Percentiles rank a stretch among this genome's conserved stretches.
These are phyloP conservation scores for Chlorociboria aeruginascens DNA, from an alignment of 495 filamentous ascomycete genomes.

Conservation along the genomic window DNA sequence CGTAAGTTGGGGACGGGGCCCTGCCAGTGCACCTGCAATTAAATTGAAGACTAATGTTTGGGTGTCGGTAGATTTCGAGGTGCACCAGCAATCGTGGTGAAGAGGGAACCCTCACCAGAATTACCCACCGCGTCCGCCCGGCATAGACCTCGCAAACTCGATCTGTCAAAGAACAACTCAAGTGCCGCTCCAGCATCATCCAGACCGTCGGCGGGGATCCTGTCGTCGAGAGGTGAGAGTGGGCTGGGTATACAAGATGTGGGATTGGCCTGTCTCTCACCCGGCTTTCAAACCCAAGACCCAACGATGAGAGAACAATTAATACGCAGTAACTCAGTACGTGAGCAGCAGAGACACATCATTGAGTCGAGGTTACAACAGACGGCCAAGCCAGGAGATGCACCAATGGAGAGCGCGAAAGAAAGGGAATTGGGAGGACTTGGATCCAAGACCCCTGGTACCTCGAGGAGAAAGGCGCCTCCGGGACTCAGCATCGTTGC, in stretches of 20 bases:
- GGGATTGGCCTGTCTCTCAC: constrained; percentile 86
- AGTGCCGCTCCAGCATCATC: constrained; percentile 36
- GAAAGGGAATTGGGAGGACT: constrained; percentile 42
- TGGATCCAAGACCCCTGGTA: constrained; percentile 53
- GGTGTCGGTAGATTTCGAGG: constrained; percentile 33
- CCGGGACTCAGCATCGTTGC: constrained; percentile 92
- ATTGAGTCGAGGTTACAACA: constrained; percentile 88
- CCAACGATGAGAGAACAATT: constrained; percentile 93
- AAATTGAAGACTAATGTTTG: constrained; percentile 8
- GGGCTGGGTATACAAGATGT: constrained; percentile 81
- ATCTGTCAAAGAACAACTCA: constrained; percentile 67
- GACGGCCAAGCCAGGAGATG: constrained; percentile 62
- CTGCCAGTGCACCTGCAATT: neutral
- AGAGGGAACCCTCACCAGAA: constrained; percentile 89
- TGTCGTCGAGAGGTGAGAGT: constrained; percentile 52
- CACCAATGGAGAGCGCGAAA: constrained; percentile 30
- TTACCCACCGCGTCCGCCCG: constrained; percentile 47
- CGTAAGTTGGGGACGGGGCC: constrained; percentile 25
- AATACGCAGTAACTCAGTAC: constrained; percentile 83
- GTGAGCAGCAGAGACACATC: constrained; percentile 88
- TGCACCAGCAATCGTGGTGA: constrained; percentile 78
- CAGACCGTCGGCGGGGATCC: constrained; percentile 59
- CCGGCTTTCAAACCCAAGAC: constrained; percentile 91
- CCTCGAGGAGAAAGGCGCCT: constrained; percentile 66
- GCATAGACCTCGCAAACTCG: constrained; percentile 78